Evolutionary conservation across 208 protist genomes (phyloP), one percentile per base, ranked within the genome.

Genomic region (Trypanosoma melophagium): DNA sequence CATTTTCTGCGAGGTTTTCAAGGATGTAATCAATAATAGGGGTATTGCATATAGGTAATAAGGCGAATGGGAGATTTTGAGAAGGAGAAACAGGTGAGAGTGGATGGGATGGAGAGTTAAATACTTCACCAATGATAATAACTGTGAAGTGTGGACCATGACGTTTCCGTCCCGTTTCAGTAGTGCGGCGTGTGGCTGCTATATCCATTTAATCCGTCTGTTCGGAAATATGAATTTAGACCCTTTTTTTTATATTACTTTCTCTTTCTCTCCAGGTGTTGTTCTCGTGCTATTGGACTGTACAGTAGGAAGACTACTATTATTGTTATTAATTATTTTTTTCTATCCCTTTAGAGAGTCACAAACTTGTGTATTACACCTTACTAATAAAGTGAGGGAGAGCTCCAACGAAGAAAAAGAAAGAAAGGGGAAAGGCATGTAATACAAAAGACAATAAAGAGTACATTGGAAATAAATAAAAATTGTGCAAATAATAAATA

Each of bases 1-100:
- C 82, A 60, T 93, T 93, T 64, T 80, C 63, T 3, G 89, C 76
- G 14, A 96, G 66, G 60, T 89, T 92, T 69, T 96, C 87, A 22
- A 96, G 76, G n/a, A 86, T 71, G 71, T 96, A 96, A 68, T 96
- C 86, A 67, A 96, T 92, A 25, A 96, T 47, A 0, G 87, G 85
- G 21, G 87, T 93, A 69, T 96, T 93, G 77, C 87, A 92, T 9
- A 96, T 66, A 3, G 85, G 87, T 57, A 96, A 73, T n/a, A 96
- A 73, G 38, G 90, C 86, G 25, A 84, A 89, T 9, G 90, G 90
- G 5, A 92, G 60, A 10, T 69, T 51, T 17, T 69, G 40, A 7
- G 81, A 82, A 16, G 86, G 89, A 24, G 80, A 66, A n/a, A 93
- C 62, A 63, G 87, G 90, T 31, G 66, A 84, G 8, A 95, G 77